Base-by-base conservation (phyloP, 805 yeast species). In the Danielozyma ontarioensis region DNA sequence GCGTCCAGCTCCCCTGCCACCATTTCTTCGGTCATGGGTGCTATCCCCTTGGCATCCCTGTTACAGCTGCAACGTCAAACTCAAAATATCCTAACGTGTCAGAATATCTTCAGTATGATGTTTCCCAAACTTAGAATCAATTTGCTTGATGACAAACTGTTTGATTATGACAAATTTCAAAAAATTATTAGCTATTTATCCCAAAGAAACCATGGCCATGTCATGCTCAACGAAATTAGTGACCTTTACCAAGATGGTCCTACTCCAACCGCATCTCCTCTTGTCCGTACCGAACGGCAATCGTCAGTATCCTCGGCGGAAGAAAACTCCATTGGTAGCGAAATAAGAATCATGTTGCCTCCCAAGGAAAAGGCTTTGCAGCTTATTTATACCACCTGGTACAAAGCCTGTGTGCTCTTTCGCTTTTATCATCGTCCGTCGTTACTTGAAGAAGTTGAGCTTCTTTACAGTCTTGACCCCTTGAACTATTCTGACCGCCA, bases 391-490 rank as follows among this genome's bases (percentile, higher is more conserved):
- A 75, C 80, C 28, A 82, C 89, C 1, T 88, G 95, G 94, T 76
- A 79, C 40, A 78, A 80, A 45, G 94, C 95, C 0, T 86, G 95
- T 57, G 87, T 86, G 4, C 63, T 88, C 33, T 84, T 87, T 53
- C 67, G 95, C 35, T 87, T 88, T 53, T 83, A 85, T 53, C 95
- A 88, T 50, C 62, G 95, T 21, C 95, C 95, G 1, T 78, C 89
- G 2, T 73, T 87, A 39, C 68, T 83, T 33, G 74, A 76, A 40
- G 88, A 83, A 43, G 64, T 87, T 17, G 89, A 83, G 44, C 75
- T 83, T 35, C 60, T 87, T 17, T 87, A 86, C 56, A 81, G 79
- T 28, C 70, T 84, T 7, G 88, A 83, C 47, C 90, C 94, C 1
- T 68, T 72, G 12, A 74, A 74, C 37, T 82, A 79, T 54, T 77